Percentiles rank a stretch among this genome's conserved stretches.
Evolutionary conservation across 192 early-diverging fungal genomes (phyloP).

Genomic region (Backusella parvicylindrica): DNA sequence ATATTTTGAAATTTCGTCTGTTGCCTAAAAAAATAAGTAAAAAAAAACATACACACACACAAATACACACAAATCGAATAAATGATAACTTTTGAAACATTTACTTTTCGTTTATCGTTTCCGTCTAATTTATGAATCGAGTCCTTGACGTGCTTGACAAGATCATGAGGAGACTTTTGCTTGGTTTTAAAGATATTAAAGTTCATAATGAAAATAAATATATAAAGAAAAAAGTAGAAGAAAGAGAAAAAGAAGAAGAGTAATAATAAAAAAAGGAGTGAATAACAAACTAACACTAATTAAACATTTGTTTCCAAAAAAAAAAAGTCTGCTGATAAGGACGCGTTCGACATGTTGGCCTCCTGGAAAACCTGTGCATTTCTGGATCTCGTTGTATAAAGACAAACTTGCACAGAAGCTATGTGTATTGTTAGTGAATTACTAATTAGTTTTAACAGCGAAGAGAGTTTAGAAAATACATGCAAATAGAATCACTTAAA

Average conservation of each 20-base stretch:
- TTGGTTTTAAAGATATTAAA: slow-evolving; percentile 77
- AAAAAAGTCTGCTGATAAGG: background rate
- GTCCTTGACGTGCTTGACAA: slow-evolving; percentile 87
- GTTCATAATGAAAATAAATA: slow-evolving; percentile 42
- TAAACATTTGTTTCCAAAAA: background rate
- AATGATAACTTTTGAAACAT: background rate
- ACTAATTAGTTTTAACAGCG: background rate
- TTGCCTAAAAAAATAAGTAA: slow-evolving; percentile 60
- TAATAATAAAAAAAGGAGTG: background rate
- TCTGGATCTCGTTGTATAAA: background rate
- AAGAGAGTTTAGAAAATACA: too few relatives aligned
- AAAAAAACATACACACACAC: background rate
- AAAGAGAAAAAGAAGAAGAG: background rate
- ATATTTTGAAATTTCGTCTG: slow-evolving; percentile 97
- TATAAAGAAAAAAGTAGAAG: slow-evolving; percentile 3
- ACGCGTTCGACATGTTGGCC: background rate
- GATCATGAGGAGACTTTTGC: slow-evolving; percentile 83
- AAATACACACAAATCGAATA: background rate
- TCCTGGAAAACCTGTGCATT: background rate
- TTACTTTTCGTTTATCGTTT: slow-evolving; percentile 67
- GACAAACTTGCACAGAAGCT: background rate
- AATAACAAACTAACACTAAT: background rate
- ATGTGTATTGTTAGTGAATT: background rate
- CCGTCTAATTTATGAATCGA: slow-evolving; percentile 72
- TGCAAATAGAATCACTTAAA: too few relatives aligned